Percentiles rank a stretch among this genome's conserved stretches.
Evolutionary conservation across 2,329 filamentous ascomycete genomes (phyloP).

Genomic region (Septoria petroselini): DNA sequence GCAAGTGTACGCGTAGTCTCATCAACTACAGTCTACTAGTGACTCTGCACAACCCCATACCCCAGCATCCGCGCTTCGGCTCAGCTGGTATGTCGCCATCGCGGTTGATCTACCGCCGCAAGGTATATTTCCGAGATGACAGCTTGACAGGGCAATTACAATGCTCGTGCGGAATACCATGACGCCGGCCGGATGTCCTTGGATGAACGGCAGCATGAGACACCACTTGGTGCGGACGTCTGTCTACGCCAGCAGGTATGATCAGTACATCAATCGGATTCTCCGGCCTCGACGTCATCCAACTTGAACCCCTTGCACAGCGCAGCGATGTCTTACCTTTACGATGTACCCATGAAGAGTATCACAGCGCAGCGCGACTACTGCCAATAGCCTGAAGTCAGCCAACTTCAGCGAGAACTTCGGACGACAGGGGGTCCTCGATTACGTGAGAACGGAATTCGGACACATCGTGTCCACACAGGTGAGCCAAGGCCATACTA

Average conservation of each 20-base stretch:
- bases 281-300: no score
- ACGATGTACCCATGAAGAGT: not conserved
- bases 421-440: conserved; percentile 7
- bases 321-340: not conserved
- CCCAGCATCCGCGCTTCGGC: not conserved
- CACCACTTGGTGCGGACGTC: no score
- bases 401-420: not conserved
- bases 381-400: conserved; percentile 7
- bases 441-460: not conserved
- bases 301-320: no score
- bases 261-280: no score
- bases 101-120: not conserved
- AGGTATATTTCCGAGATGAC: not conserved
- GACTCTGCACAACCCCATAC: not conserved
- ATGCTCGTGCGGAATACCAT: no score
- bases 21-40: no score
- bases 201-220: no score
- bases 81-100: not conserved
- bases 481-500: no score
- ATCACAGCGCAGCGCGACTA: conserved; percentile 2
- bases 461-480: not conserved
- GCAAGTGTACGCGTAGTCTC: no score
- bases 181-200: no score
- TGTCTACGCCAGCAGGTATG: no score
- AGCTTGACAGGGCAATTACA: no score